These are phyloP conservation scores for Fusarium xylarioides DNA, from an alignment of 2,329 filamentous ascomycete species.

Conservation along the genomic window DNA sequence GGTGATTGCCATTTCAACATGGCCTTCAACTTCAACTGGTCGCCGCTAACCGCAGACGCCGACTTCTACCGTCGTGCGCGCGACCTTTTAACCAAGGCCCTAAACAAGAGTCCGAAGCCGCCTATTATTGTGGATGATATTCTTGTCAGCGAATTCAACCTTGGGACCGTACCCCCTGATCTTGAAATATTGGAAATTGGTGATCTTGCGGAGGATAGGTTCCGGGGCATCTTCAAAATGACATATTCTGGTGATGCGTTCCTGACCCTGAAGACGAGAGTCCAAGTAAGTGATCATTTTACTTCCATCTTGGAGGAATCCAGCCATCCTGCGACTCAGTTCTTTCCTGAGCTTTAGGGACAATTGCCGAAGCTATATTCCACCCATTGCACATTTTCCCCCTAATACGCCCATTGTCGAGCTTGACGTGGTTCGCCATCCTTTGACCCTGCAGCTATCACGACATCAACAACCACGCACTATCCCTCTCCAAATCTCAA, in stretches of 20 bases:
- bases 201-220: constrained; percentile 94
- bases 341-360: background rate
- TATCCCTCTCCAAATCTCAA: background rate
- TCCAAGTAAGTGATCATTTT: constrained; percentile 72
- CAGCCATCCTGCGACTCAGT: background rate
- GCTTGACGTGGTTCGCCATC: constrained; percentile 4
- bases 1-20: constrained; percentile 68
- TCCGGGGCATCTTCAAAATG: constrained; percentile 99
- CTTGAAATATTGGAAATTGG: constrained; percentile 98
- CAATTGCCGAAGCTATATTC: background rate
- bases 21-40: constrained; percentile 99
- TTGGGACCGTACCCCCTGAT: constrained; percentile 92
- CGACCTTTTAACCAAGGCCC: constrained; percentile 90
- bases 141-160: constrained; percentile 95
- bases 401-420: background rate
- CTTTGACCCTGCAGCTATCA: background rate
- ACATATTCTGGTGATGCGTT: constrained; percentile 96
- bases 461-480: constrained; percentile 6
- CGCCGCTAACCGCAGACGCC: constrained; percentile 94
- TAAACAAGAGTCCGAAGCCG: constrained; percentile 98
- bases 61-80: constrained; percentile 89
- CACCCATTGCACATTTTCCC: background rate
- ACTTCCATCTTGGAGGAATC: background rate
- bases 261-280: constrained; percentile 91
- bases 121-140: constrained; percentile 99